These are phyloP conservation scores for Aquanectria penicillioides DNA, from an alignment of 2,329 filamentous ascomycete species.

Conservation along the genomic window DNA sequence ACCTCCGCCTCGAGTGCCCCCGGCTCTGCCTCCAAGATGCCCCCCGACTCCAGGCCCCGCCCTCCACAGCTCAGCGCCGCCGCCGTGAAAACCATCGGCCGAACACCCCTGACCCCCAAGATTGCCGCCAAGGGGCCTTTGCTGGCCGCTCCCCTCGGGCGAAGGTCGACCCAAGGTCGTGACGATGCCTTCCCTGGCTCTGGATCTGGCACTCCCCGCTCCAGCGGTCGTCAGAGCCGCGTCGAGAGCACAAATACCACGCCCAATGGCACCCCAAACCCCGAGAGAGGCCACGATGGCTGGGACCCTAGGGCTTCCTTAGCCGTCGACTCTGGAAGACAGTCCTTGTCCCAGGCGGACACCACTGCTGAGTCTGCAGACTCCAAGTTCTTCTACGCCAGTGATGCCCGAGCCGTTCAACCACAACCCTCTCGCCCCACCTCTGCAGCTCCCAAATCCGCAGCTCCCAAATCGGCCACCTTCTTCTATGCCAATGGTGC, in stretches of 20 bases:
- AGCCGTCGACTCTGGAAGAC: conserved; percentile 42
- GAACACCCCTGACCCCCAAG: conserved; percentile 65
- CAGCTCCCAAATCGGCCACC: conserved; percentile 60
- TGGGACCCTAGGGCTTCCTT: conserved; percentile 55
- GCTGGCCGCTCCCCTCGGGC: conserved; percentile 54
- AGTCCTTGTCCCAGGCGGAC: conserved; percentile 36
- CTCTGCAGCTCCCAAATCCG: conserved; percentile 56
- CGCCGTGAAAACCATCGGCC: conserved; percentile 62
- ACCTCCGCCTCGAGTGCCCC: conserved; percentile 38
- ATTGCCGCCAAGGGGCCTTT: conserved; percentile 57
- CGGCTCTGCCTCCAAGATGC: conserved; percentile 44
- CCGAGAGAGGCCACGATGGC: conserved; percentile 52
- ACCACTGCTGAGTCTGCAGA: conserved; percentile 41
- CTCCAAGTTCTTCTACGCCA: conserved; percentile 90
- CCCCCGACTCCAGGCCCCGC: conserved; percentile 67
- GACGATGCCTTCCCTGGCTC: conserved; percentile 60
- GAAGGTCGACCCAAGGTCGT: conserved; percentile 45
- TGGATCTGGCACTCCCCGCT: conserved; percentile 85
- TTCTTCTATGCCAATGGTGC: conserved; percentile 68
- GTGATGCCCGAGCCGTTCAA: conserved; percentile 70
- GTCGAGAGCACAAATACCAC: conserved; percentile 75
- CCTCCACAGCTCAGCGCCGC: conserved; percentile 75
- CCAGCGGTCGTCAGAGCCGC: conserved; percentile 76
- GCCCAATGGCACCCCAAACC: conserved; percentile 68
- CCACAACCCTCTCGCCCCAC: conserved; percentile 48